phyloP scores from a whole-genome alignment of 257 asterid genomes.

The Ocimum tenuiflorum region DNA sequence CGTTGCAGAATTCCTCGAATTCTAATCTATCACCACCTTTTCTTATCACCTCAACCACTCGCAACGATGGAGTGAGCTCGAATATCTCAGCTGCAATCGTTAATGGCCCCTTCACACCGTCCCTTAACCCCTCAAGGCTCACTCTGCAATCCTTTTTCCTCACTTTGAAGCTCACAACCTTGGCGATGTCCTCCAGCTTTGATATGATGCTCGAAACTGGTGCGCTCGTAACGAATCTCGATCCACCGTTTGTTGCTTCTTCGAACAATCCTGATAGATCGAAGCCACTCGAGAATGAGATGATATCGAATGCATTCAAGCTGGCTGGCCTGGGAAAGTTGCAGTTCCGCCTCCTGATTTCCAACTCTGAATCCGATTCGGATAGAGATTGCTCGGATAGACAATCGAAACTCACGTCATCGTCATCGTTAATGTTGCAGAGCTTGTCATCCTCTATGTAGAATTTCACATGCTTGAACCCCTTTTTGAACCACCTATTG shows the following conservation, averaged over 20 bases:
- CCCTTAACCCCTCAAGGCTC: constrained; percentile 70
- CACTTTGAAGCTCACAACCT: constrained; percentile 74
- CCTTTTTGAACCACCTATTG: constrained; percentile 58
- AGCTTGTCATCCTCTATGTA: constrained; percentile 77
- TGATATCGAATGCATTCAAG: constrained; percentile 85
- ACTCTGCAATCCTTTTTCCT: constrained; percentile 87
- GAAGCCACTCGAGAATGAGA: constrained; percentile 81
- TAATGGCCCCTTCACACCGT: constrained; percentile 90
- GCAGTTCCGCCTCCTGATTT: constrained; percentile 36
- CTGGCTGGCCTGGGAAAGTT: constrained; percentile 75
- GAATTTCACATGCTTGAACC: constrained; percentile 56
- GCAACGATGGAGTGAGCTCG: constrained; percentile 74
- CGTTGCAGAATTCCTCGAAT: constrained; percentile 65
- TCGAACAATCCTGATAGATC: constrained; percentile 86
- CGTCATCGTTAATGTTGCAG: constrained; percentile 44
- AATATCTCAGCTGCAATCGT: constrained; percentile 87
- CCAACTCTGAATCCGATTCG: constrained; percentile 62
- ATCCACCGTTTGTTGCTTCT: constrained; percentile 65
- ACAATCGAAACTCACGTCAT: constrained; percentile 24
- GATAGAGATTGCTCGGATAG: constrained; percentile 57
- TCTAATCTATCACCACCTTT: constrained; percentile 75
- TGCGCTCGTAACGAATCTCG: constrained; percentile 66
- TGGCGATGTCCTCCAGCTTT: constrained; percentile 85
- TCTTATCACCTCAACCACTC: constrained; percentile 84
- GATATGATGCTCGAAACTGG: constrained; percentile 64